These are phyloP conservation scores for Takakia lepidozioides DNA, from an alignment of 225 moss, liverwort and hornwort genomes.

Conservation along the genomic window DNA sequence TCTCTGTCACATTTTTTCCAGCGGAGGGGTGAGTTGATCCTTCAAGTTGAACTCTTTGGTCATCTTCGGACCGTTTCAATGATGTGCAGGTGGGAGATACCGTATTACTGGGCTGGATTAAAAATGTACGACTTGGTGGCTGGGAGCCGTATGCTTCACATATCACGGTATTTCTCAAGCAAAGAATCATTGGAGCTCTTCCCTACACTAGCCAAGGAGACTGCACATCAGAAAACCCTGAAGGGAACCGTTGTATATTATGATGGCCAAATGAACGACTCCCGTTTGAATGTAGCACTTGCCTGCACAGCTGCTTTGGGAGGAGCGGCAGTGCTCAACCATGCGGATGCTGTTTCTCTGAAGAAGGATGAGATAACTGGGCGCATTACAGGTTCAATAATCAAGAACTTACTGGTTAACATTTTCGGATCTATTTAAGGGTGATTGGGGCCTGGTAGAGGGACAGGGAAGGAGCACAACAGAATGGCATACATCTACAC, in stretches of 20 bases:
- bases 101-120: slow-evolving; percentile 95
- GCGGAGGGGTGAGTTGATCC: too few relatives aligned
- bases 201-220: slow-evolving; percentile 74
- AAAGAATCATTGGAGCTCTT: slow-evolving; percentile 79
- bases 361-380: slow-evolving; percentile 66
- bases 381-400: slow-evolving; percentile 21
- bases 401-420: too few relatives aligned
- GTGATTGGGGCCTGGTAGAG: too few relatives aligned
- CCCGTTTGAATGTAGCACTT: slow-evolving; percentile 84
- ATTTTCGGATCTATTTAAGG: too few relatives aligned
- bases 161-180: slow-evolving; percentile 79
- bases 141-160: slow-evolving; percentile 81
- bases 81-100: slow-evolving; percentile 66
- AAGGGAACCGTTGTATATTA: slow-evolving; percentile 97
- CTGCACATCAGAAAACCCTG: slow-evolving; percentile 59
- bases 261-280: slow-evolving; percentile 99
- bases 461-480: too few relatives aligned
- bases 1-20: too few relatives aligned
- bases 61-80: too few relatives aligned
- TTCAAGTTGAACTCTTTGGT: too few relatives aligned
- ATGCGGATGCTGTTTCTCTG: slow-evolving; percentile 66
- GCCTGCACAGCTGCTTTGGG: slow-evolving; percentile 85
- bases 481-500: too few relatives aligned
- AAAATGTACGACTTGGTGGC: slow-evolving; percentile 95
- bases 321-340: slow-evolving; percentile 84